Percentiles rank a stretch among this genome's conserved stretches.
Evolutionary conservation across 163 green algal genomes (phyloP).

Genomic region (Scenedesmus sp.): DNA sequence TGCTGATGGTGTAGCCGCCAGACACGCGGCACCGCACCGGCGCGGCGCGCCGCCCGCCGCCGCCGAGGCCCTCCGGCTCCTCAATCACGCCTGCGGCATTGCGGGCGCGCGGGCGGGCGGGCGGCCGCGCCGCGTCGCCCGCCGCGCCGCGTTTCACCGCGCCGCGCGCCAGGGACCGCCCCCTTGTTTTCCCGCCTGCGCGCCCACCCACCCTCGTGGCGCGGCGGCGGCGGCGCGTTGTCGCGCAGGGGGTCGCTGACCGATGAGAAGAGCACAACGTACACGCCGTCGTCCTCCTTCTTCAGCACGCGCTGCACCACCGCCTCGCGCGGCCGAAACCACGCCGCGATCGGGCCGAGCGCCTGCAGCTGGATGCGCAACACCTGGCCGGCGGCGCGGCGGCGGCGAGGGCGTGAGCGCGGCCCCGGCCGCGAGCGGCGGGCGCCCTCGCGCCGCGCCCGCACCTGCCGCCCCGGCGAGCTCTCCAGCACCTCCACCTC

Average conservation of each 20-base stretch:
- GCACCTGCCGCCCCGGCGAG: conserved; percentile 31
- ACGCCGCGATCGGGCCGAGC: neutral
- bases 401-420: too few relatives aligned
- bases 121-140: too few relatives aligned
- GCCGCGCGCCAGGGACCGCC: too few relatives aligned
- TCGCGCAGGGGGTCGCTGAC: conserved; percentile 3
- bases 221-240: neutral
- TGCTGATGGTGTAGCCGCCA: conserved; percentile 47
- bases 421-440: too few relatives aligned
- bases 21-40: conserved; percentile 39
- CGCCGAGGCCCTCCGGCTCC: conserved; percentile 19
- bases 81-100: conserved; percentile 42
- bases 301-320: conserved; percentile 44
- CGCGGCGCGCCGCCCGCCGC: neutral
- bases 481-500: conserved; percentile 42
- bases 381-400: too few relatives aligned
- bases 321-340: conserved; percentile 42
- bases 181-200: too few relatives aligned
- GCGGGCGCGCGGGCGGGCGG: too few relatives aligned
- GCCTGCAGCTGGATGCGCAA: conserved; percentile 39
- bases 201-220: conserved; percentile 5
- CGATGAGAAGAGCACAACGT: conserved; percentile 34
- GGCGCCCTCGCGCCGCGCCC: neutral
- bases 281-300: conserved; percentile 35
- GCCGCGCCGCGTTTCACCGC: too few relatives aligned